These are phyloP conservation scores for Aspergillus fructus DNA, from an alignment of 2,329 filamentous ascomycete genomes.

Conservation along the genomic window DNA sequence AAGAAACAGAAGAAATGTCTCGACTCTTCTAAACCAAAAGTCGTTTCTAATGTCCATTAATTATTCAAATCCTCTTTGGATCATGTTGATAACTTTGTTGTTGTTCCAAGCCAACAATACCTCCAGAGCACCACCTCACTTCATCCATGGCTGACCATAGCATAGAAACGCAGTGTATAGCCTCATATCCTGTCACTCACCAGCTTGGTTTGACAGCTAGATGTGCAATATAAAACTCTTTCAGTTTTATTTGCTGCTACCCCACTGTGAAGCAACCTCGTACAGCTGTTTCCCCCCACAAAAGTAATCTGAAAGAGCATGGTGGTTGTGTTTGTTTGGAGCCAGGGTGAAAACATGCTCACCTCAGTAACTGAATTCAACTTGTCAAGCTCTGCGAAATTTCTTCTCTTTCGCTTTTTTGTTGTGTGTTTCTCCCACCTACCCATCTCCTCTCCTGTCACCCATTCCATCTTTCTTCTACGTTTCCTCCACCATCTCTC, in stretches of 20 bases:
- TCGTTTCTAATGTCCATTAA: not conserved
- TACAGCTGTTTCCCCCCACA: not conserved
- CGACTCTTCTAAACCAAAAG: not conserved
- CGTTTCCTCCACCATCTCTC: not conserved
- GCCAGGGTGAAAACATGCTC: not conserved
- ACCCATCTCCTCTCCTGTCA: not conserved
- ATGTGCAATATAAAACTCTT: not conserved
- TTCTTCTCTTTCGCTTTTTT: not conserved
- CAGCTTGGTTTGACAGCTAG: not conserved
- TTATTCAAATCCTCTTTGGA: too few relatives aligned
- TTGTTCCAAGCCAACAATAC: not conserved
- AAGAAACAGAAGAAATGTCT: not conserved
- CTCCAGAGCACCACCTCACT: not conserved
- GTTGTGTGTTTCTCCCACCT: not conserved
- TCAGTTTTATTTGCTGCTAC: not conserved
- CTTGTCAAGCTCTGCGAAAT: not conserved
- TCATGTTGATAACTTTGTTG: not conserved
- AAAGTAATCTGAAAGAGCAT: not conserved
- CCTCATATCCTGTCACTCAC: not conserved
- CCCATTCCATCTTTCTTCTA: conserved; percentile 1
- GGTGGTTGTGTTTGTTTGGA: not conserved
- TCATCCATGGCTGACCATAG: not conserved
- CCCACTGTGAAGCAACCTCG: not conserved
- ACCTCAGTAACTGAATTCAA: not conserved
- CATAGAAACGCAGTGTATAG: not conserved